phyloP scores from a whole-genome alignment of 345 rosid genomes.

The Salix dunnii region DNA sequence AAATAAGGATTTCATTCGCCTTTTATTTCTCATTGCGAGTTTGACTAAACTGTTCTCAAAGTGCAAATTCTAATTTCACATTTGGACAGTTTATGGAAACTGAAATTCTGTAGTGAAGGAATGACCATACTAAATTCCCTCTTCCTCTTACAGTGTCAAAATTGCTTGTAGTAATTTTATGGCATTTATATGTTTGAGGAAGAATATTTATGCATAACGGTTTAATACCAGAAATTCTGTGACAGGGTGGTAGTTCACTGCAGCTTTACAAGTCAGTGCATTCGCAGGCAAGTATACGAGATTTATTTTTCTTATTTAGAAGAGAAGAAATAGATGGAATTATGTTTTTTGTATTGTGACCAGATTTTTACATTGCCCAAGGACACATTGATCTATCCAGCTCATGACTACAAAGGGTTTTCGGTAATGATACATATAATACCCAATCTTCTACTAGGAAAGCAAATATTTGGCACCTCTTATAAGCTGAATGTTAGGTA shows the following conservation, averaged over 20 bases:
- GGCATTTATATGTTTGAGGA: neutral
- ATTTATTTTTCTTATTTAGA: neutral
- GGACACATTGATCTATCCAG: conserved; percentile 84
- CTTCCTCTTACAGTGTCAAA: too few species aligned
- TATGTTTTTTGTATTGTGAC: conserved; percentile 8
- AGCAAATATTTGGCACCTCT: too few species aligned
- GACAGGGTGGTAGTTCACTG: conserved; percentile 83
- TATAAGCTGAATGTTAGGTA: neutral
- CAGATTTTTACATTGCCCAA: conserved; percentile 86
- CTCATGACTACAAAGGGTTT: conserved; percentile 92
- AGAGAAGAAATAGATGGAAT: neutral
- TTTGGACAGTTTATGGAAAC: too few species aligned
- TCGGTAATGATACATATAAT: conserved; percentile 41
- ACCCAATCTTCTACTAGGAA: neutral
- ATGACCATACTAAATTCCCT: too few species aligned
- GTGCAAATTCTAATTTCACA: neutral
- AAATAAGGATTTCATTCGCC: neutral
- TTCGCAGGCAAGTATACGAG: conserved; percentile 63
- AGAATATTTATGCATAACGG: neutral
- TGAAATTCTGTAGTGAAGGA: too few species aligned
- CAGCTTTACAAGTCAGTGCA: conserved; percentile 86
- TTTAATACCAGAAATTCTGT: neutral
- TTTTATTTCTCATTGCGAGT: neutral
- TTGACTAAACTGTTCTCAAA: neutral
- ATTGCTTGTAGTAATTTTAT: too few species aligned